Percentiles rank a stretch among this genome's conserved stretches.
Conservation (phyloP, 2,329 filamentous ascomycete genomes). For the Sphaerulina musiva region DNA sequence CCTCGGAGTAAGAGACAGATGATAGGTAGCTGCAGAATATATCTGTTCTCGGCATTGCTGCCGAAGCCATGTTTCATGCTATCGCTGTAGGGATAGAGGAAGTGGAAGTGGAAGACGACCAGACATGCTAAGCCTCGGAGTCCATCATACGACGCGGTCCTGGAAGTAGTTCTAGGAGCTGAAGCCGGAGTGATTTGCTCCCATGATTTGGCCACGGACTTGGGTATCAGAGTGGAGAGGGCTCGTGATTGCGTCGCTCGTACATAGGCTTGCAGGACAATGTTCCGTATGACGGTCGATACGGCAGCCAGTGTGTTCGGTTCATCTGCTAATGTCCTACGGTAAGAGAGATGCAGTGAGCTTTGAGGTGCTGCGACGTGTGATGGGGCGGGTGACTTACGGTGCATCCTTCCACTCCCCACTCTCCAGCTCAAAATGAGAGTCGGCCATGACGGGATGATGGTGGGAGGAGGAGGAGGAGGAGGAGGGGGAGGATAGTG, state of each 20-base stretch:
- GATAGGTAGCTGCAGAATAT: conserved; percentile 14
- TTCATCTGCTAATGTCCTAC: background rate
- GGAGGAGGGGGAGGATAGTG: no score
- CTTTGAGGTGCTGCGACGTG: background rate
- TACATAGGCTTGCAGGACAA: background rate
- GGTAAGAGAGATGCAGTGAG: background rate
- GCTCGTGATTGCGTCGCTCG: background rate
- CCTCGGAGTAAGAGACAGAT: conserved; percentile 15
- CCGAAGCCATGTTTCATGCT: conserved; percentile 10
- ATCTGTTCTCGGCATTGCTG: conserved; percentile 1
- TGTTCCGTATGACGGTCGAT: background rate
- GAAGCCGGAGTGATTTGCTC: background rate
- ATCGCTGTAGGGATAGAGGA: conserved; percentile 11
- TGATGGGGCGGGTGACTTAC: background rate
- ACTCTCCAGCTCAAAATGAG: background rate
- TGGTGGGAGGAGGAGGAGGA: no score
- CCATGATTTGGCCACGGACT: background rate
- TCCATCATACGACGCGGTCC: conserved; percentile 13
- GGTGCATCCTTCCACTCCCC: background rate
- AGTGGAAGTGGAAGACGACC: conserved; percentile 20
- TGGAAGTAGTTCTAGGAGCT: background rate
- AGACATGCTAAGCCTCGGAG: conserved; percentile 16
- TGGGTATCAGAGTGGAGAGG: background rate
- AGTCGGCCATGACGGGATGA: background rate
- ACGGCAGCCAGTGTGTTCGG: background rate